These are phyloP conservation scores for Vitis rotundifolia DNA, from an alignment of 164 flowering plant genomes.

Conservation along the genomic window DNA sequence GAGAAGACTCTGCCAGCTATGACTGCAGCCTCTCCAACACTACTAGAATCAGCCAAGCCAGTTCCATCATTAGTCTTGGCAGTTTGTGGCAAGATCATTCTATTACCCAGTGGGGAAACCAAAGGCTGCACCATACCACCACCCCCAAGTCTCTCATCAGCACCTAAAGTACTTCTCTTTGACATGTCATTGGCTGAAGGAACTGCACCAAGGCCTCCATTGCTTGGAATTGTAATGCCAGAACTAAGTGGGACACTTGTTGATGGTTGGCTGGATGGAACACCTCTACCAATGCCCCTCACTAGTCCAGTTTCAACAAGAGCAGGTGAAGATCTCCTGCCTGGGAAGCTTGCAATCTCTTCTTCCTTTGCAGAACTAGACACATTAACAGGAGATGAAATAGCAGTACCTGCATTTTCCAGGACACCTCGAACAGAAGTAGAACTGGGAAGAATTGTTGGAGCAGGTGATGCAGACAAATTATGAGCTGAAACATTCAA, in stretches of 20 bases:
- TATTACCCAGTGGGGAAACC: slow-evolving; percentile 60
- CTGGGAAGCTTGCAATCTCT: slow-evolving; percentile 63
- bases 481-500: slow-evolving; percentile 36
- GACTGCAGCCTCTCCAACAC: slow-evolving; percentile 50
- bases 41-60: slow-evolving; percentile 51
- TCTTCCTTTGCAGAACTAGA: slow-evolving; percentile 69
- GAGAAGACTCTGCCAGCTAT: slow-evolving; percentile 66
- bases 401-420: slow-evolving; percentile 47
- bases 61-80: slow-evolving; percentile 62
- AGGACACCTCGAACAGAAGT: slow-evolving; percentile 40
- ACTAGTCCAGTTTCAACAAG: slow-evolving; percentile 55
- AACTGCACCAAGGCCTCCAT: slow-evolving; percentile 46
- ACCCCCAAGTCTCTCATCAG: slow-evolving; percentile 75
- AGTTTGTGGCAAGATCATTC: slow-evolving; percentile 66
- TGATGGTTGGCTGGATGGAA: slow-evolving; percentile 50
- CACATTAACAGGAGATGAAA: slow-evolving; percentile 49
- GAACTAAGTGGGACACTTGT: slow-evolving; percentile 50
- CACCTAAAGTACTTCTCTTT: slow-evolving; percentile 66
- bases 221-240: slow-evolving; percentile 47
- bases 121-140: slow-evolving; percentile 59
- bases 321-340: slow-evolving; percentile 64
- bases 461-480: slow-evolving; percentile 39
- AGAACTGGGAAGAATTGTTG: slow-evolving; percentile 46
- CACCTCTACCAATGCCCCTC: slow-evolving; percentile 65
- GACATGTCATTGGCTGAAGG: slow-evolving; percentile 60